These are phyloP conservation scores for Diaporthe sp. DNA, from an alignment of 2,329 filamentous ascomycete genomes.

Conservation along the genomic window DNA sequence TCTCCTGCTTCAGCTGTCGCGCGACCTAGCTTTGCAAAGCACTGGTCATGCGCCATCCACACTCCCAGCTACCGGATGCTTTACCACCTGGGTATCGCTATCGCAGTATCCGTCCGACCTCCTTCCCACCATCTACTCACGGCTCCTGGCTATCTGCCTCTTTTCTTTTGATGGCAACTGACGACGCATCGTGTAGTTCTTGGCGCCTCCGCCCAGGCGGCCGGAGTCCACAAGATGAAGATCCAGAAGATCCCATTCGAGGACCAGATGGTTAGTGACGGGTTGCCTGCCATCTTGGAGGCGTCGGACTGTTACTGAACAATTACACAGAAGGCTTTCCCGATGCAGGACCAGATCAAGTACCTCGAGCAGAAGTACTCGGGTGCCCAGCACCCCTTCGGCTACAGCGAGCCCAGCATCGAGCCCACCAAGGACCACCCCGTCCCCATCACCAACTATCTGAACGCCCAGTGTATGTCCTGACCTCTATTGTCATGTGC, in stretches of 20 bases:
- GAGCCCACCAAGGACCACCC: conserved; percentile 70
- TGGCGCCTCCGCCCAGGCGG: conserved; percentile 77
- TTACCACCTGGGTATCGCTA: not conserved
- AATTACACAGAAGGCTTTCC: conserved; percentile 74
- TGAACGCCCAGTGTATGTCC: conserved; percentile 95
- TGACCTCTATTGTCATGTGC: conserved; percentile 20
- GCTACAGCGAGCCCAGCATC: conserved; percentile 38
- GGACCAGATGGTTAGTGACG: conserved; percentile 85
- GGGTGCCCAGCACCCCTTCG: conserved; percentile 60
- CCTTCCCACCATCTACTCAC: not conserved
- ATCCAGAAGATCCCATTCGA: conserved; percentile 95
- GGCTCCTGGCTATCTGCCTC: conserved; percentile 46
- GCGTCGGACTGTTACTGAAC: conserved; percentile 36
- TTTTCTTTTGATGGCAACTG: conserved; percentile 74
- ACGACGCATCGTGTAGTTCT: conserved; percentile 39
- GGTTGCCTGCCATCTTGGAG: not conserved
- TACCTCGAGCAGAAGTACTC: conserved; percentile 97
- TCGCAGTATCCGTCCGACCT: not conserved
- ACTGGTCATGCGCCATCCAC: conserved; percentile 19
- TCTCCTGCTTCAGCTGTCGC: conserved; percentile 30
- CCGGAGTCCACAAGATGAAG: conserved; percentile 95
- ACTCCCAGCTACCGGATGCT: not conserved
- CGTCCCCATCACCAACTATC: conserved; percentile 94
- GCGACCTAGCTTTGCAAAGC: conserved; percentile 18
- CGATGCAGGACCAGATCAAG: conserved; percentile 85